Evolutionary conservation across 108 stramenopile genomes (phyloP).

Genomic region (Cyclotella atomus): DNA sequence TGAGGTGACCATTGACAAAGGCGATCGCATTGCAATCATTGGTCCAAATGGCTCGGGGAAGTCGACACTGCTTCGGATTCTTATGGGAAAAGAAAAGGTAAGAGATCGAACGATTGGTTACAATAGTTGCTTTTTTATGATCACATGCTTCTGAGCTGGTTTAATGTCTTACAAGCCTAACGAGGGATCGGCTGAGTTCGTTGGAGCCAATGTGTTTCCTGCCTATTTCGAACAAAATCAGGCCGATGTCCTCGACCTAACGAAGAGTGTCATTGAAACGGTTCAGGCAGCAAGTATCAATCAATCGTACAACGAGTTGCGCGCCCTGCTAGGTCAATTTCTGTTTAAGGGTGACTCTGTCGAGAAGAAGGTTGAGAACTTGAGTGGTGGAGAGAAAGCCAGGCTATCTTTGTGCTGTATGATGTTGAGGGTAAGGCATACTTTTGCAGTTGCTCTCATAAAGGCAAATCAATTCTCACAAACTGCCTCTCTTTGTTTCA

Average conservation of each 20-base stretch:
- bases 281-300: slow-evolving; percentile 77
- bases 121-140: no score
- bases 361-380: slow-evolving; percentile 85
- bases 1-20: slow-evolving; percentile 82
- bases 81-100: slow-evolving; percentile 86
- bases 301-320: slow-evolving; percentile 91
- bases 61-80: slow-evolving; percentile 84
- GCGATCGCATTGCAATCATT: slow-evolving; percentile 93
- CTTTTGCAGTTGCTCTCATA: background rate
- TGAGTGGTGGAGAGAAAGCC: slow-evolving; percentile 97
- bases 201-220: slow-evolving; percentile 81
- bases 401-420: slow-evolving; percentile 92
- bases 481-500: background rate
- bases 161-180: no score
- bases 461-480: background rate
- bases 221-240: slow-evolving; percentile 97
- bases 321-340: slow-evolving; percentile 93
- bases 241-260: slow-evolving; percentile 91
- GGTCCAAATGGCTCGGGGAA: slow-evolving; percentile 76
- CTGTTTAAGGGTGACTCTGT: slow-evolving; percentile 96
- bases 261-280: slow-evolving; percentile 88
- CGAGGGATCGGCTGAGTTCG: slow-evolving; percentile 68
- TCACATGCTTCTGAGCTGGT: no score
- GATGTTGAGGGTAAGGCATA: slow-evolving; percentile 71
- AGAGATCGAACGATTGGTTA: no score